These are phyloP conservation scores for Hyphodiscus sp. DNA, from an alignment of 2,329 filamentous ascomycete genomes.

Conservation along the genomic window DNA sequence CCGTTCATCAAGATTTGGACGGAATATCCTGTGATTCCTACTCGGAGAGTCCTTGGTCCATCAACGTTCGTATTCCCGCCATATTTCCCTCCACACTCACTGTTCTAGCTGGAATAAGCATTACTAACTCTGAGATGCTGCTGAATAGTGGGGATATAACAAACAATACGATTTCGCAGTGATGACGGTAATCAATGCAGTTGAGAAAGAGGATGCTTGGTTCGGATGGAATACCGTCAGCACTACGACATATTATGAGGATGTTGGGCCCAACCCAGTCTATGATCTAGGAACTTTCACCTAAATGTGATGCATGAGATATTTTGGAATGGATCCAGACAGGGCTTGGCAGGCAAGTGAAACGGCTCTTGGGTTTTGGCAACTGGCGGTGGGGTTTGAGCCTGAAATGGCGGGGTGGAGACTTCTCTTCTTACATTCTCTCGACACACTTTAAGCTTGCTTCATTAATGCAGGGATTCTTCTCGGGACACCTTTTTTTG, in stretches of 20 bases:
- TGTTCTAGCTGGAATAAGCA: slow-evolving; percentile 11
- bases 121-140: neutral
- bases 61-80: neutral
- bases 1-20: neutral
- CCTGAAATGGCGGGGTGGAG: neutral
- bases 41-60: neutral
- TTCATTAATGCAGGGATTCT: neutral
- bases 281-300: slow-evolving; percentile 8
- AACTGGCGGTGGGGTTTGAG: neutral
- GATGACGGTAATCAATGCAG: slow-evolving; percentile 8
- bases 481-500: neutral
- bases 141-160: neutral
- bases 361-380: neutral
- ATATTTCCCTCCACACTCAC: no score
- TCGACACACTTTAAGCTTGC: neutral
- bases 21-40: neutral
- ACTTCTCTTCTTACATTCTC: neutral
- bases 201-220: slow-evolving; percentile 3
- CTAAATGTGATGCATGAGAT: neutral
- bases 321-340: neutral
- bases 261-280: slow-evolving; percentile 9
- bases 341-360: neutral
- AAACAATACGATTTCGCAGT: slow-evolving; percentile 9
- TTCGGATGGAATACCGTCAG: slow-evolving; percentile 12
- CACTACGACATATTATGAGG: neutral